Conservation (phyloP, 371 early-diverging fungal genomes). For the Nosema granulosis region DNA sequence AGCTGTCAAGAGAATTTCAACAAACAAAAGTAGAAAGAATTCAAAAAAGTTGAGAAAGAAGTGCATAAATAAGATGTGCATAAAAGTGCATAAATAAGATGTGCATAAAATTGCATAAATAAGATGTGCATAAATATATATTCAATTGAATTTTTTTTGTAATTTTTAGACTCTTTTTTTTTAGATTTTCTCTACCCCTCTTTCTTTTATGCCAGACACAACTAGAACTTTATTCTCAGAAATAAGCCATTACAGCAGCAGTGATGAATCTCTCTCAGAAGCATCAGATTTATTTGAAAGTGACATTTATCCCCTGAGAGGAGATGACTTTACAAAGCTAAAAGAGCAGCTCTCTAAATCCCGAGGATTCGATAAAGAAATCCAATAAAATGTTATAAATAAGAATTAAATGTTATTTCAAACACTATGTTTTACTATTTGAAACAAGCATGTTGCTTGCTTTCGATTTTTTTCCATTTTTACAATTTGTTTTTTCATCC, state of each 20-base stretch:
- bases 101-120: background rate
- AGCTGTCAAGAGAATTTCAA: background rate
- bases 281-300: constrained; percentile 17
- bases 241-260: background rate
- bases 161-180: background rate
- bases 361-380: constrained; percentile 8
- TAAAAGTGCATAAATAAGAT: background rate
- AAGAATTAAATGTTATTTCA: too few relatives aligned
- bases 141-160: background rate
- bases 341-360: constrained; percentile 15
- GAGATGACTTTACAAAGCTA: constrained; percentile 16
- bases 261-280: constrained; percentile 15
- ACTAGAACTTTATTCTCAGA: constrained; percentile 6
- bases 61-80: background rate
- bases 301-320: constrained; percentile 16
- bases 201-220: constrained; percentile 19
- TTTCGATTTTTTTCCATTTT: too few relatives aligned
- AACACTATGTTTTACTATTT: too few relatives aligned
- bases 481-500: too few relatives aligned
- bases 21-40: background rate
- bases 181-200: background rate
- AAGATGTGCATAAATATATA: background rate
- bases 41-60: constrained; percentile 11
- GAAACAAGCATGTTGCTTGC: too few relatives aligned
- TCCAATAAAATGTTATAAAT: constrained; percentile 2